Percentiles rank a stretch among this genome's conserved stretches.
phyloP scores from a whole-genome alignment of 2,329 filamentous ascomycete species.

The Trichoderma sp. region DNA sequence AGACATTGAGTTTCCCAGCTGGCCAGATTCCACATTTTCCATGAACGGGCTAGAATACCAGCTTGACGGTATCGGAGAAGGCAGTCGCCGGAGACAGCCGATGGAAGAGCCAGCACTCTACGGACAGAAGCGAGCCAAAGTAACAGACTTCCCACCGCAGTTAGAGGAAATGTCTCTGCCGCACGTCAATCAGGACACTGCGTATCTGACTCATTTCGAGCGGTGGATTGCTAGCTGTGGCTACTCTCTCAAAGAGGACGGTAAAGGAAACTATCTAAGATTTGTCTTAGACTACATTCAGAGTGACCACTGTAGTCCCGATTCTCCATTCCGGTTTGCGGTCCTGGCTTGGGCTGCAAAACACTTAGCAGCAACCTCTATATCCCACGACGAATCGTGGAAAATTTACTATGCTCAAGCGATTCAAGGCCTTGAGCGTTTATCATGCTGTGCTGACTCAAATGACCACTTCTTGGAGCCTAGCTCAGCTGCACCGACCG shows the following conservation, averaged over 20 bases:
- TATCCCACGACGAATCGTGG: background rate
- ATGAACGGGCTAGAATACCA: background rate
- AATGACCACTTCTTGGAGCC: background rate
- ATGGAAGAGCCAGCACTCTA: background rate
- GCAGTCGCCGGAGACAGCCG: background rate
- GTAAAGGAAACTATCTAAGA: conserved; percentile 9
- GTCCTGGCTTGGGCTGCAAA: background rate
- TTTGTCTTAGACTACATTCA: background rate
- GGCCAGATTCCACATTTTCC: background rate
- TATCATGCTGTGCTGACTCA: background rate
- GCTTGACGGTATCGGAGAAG: background rate
- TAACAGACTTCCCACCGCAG: background rate
- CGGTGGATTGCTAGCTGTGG: background rate
- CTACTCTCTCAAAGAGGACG: conserved; percentile 12
- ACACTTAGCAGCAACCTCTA: background rate
- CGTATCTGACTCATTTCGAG: conserved; percentile 1
- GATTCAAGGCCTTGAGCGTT: background rate
- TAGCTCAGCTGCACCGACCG: background rate
- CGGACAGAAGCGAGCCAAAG: background rate
- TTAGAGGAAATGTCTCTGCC: background rate
- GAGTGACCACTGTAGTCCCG: background rate
- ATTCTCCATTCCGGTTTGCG: background rate
- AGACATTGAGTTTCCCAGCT: background rate
- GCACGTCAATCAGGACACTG: background rate
- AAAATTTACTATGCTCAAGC: background rate